Evolutionary conservation across 2,329 filamentous ascomycete genomes (phyloP).

Genomic region (Fusarium sp.): DNA sequence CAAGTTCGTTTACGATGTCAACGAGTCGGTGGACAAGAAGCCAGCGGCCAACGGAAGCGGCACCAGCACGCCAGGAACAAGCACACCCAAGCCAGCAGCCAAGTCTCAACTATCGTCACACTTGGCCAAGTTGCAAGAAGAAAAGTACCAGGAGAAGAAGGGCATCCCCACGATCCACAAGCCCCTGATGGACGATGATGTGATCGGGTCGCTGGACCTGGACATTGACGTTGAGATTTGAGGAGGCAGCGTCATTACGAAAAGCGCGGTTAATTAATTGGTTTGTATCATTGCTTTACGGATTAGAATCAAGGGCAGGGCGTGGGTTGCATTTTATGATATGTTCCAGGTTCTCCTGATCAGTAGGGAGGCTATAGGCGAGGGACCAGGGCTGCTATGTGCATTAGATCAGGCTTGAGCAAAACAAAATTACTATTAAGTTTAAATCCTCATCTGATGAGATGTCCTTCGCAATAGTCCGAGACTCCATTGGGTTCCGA

Average conservation of each 20-base stretch:
- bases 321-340: constrained; percentile 15
- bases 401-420: constrained; percentile 20
- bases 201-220: constrained; percentile 88
- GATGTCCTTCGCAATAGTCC: not conserved
- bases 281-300: not conserved
- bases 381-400: not conserved
- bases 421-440: not conserved
- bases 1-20: constrained; percentile 75
- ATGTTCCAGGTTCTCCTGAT: not conserved
- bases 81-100: constrained; percentile 62
- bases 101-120: constrained; percentile 61
- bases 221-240: constrained; percentile 93
- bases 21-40: constrained; percentile 61
- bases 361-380: not conserved
- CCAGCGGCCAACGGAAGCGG: constrained; percentile 63
- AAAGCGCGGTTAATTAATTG: constrained; percentile 14
- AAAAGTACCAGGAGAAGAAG: constrained; percentile 67
- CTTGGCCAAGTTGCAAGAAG: constrained; percentile 65
- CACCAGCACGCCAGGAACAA: constrained; percentile 64
- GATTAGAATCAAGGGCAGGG: constrained; percentile 19
- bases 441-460: not conserved
- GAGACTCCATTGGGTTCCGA: not conserved
- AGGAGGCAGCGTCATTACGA: constrained; percentile 13
- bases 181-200: constrained; percentile 89
- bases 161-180: constrained; percentile 78